Conservation (phyloP, 2,329 filamentous ascomycete species). For the Claviceps pazoutovae region DNA sequence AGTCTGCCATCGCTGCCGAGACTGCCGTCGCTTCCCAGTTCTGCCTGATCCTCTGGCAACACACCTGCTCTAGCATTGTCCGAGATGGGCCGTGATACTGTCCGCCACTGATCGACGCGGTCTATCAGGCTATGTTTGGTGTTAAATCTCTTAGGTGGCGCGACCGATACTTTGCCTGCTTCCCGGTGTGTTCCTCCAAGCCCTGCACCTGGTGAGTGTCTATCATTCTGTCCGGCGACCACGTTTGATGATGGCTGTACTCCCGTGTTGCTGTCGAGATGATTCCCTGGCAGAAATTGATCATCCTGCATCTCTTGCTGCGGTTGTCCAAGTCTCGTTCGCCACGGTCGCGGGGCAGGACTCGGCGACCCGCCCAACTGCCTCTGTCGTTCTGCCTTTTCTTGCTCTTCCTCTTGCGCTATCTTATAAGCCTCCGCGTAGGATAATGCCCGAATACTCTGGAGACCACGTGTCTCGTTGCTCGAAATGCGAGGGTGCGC, state of each 20-base stretch:
- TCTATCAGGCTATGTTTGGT: slow-evolving; percentile 1
- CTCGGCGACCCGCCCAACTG: slow-evolving; percentile 34
- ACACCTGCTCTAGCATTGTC: background rate
- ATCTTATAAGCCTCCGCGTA: slow-evolving; percentile 28
- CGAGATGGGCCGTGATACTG: slow-evolving; percentile 1
- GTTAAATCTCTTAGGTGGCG: background rate
- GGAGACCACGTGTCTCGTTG: slow-evolving; percentile 14
- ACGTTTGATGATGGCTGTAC: background rate
- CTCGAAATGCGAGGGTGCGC: slow-evolving; percentile 22
- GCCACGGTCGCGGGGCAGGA: slow-evolving; percentile 34
- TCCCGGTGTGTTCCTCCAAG: background rate
- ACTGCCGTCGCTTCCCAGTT: slow-evolving; percentile 14
- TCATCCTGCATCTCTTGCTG: slow-evolving; percentile 19
- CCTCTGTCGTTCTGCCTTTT: slow-evolving; percentile 12
- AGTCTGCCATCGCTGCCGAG: slow-evolving; percentile 20
- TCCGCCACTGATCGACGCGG: slow-evolving; percentile 5
- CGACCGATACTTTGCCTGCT: background rate
- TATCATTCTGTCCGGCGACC: slow-evolving; percentile 9
- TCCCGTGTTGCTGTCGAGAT: slow-evolving; percentile 16
- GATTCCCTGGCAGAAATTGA: slow-evolving; percentile 15
- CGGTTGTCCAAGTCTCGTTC: slow-evolving; percentile 15
- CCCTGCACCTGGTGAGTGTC: background rate
- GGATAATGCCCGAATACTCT: slow-evolving; percentile 22
- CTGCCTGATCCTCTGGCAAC: slow-evolving; percentile 8
- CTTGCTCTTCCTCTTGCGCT: slow-evolving; percentile 19